Base-by-base conservation (phyloP, 1,284 basidiomycete genomes). In the Ganoderma lucidum region DNA sequence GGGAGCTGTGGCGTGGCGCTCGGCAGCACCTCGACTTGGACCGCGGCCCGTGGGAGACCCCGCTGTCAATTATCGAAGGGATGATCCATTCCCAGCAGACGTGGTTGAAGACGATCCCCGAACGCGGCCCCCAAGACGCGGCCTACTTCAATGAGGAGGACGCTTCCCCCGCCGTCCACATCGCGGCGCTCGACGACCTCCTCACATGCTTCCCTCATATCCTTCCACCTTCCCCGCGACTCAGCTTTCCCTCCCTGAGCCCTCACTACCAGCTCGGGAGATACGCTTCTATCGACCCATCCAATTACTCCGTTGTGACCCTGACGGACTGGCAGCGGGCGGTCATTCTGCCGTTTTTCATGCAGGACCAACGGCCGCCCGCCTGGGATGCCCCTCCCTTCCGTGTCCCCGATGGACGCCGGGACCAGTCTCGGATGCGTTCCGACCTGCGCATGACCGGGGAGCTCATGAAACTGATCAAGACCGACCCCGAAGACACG, bases 1-100 rank as follows among this genome's bases (percentile, higher is more conserved):
- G 75, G 59, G 74, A 75, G 15, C 73, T 77, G 53, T 80, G 78
- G 78, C 69, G 75, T 55, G 77, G 73, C 19, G 70, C 68, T 9
- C 69, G 78, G 15, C 70, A 63, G 9, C 15, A 61, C 17, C 62
- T 79, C 62, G 55, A 71, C 23, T 67, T 76, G 6, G 75, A 80
- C 64, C 66, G 78, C 55, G 77, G 77, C 9, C 78, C 78, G 45
- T 79, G 79, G 53, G 17, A 5, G 30, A 32, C 28, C 30, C 53
- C 53, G 6, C 30, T 56, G 15, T 6, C 30, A 17, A 8, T 4
- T 19, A 12, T 56, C 30, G 28, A 6, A 6, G 14, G 14, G 17
- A 32, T 35, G 15, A 32, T 56, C 53, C 30, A 19, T 5, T 56
- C 28, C 30, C 30, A 56, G 53, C 30, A 32, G 53, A 28, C 23